These are phyloP conservation scores for Colletotrichum lupini DNA, from an alignment of 2,329 filamentous ascomycete genomes.

Conservation along the genomic window DNA sequence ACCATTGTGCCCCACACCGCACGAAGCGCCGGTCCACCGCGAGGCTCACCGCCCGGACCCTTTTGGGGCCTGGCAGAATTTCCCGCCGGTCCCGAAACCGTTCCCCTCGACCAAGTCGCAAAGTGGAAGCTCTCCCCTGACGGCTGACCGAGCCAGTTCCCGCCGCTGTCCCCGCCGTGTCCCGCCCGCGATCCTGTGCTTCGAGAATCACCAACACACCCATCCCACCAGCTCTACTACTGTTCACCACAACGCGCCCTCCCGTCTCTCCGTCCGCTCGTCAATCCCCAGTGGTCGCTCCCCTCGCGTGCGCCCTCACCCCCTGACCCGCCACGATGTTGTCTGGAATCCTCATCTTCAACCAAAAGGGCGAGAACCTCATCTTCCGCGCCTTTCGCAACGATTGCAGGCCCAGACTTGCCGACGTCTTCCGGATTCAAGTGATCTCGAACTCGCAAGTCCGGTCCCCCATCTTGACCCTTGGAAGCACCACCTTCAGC, in stretches of 20 bases:
- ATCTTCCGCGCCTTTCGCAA: constrained; percentile 99
- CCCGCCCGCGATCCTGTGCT: neutral
- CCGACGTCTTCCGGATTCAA: constrained; percentile 99
- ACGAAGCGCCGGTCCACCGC: neutral
- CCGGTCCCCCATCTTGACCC: constrained; percentile 94
- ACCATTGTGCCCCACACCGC: neutral
- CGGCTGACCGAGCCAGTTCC: constrained; percentile 11
- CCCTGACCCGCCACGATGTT: constrained; percentile 72
- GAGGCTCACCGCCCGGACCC: constrained; percentile 25
- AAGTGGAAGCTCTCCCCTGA: constrained; percentile 19
- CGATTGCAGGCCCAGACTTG: constrained; percentile 95
- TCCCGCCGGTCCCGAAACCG: constrained; percentile 31
- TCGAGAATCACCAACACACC: neutral
- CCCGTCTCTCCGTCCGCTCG: neutral
- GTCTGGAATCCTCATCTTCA: constrained; percentile 97
- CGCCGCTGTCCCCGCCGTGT: constrained; percentile 18
- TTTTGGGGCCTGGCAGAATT: constrained; percentile 33
- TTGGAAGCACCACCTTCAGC: constrained; percentile 98
- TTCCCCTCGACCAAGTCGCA: constrained; percentile 6
- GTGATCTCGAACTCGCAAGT: constrained; percentile 99
- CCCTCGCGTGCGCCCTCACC: neutral
- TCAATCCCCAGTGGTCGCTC: neutral
- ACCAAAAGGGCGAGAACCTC: constrained; percentile 99
- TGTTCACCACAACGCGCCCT: neutral
- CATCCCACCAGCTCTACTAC: neutral